Percentiles rank a stretch among this genome's conserved stretches.
phyloP scores from a whole-genome alignment of 768 basidiomycete genomes.

The Boletus reticuloceps region DNA sequence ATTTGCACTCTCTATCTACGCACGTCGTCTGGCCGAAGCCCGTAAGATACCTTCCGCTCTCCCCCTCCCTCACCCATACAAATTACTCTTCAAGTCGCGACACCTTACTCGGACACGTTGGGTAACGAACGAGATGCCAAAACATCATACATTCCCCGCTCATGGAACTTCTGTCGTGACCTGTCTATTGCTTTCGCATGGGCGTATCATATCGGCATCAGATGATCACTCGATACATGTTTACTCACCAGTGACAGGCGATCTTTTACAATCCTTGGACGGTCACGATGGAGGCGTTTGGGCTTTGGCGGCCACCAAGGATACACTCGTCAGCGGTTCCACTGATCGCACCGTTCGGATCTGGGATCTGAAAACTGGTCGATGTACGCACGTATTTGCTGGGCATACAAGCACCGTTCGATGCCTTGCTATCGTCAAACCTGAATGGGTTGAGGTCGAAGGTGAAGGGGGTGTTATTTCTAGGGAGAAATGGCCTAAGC shows the following conservation, averaged over 20 bases:
- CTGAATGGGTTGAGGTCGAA: conserved; percentile 79
- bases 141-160: conserved; percentile 80
- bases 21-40: conserved; percentile 49
- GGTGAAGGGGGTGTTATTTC: conserved; percentile 56
- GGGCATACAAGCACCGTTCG: conserved; percentile 97
- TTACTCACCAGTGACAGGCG: conserved; percentile 84
- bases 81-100: conserved; percentile 90
- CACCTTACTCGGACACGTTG: conserved; percentile 78
- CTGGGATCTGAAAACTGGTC: conserved; percentile 79
- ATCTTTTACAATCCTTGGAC: conserved; percentile 67
- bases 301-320: conserved; percentile 89
- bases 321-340: conserved; percentile 86
- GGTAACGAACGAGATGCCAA: conserved; percentile 70
- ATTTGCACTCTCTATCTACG: conserved; percentile 70
- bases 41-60: conserved; percentile 45
- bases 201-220: conserved; percentile 94
- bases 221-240: conserved; percentile 97
- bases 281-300: conserved; percentile 97
- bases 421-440: conserved; percentile 94
- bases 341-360: conserved; percentile 93
- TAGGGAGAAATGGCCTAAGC: conserved; percentile 73
- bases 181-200: conserved; percentile 90
- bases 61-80: conserved; percentile 82
- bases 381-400: conserved; percentile 90
- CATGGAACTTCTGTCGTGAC: conserved; percentile 92